Conservation (phyloP, 257 asterid species). For the Lantana camara region DNA sequence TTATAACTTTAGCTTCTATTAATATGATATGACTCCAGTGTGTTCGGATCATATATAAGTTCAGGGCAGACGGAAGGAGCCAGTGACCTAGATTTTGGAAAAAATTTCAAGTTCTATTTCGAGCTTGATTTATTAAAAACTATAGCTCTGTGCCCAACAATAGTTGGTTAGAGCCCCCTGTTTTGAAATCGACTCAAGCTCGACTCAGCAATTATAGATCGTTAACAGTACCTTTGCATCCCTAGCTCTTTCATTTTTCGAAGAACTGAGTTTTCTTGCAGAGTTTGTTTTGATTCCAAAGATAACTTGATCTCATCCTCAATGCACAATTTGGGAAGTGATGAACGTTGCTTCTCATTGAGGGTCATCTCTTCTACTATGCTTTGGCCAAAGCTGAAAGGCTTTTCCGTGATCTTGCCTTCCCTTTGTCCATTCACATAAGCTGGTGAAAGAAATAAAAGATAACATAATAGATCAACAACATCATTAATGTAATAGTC, state of each 20-base stretch:
- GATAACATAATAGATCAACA: background rate
- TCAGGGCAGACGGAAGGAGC: no score
- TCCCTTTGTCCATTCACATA: constrained; percentile 92
- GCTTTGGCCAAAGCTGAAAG: constrained; percentile 71
- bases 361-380: constrained; percentile 58
- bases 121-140: no score
- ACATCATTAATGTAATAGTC: no score
- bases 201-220: no score
- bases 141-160: no score
- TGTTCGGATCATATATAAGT: no score
- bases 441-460: constrained; percentile 49
- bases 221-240: constrained; percentile 57
- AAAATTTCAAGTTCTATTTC: no score
- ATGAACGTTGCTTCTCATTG: constrained; percentile 32
- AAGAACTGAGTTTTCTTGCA: constrained; percentile 41
- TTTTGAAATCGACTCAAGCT: no score
- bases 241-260: constrained; percentile 86
- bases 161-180: no score
- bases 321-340: constrained; percentile 53
- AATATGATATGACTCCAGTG: no score
- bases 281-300: constrained; percentile 54
- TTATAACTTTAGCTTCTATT: no score
- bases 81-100: no score
- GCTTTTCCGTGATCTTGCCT: constrained; percentile 84
- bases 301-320: constrained; percentile 84